A percentile compares a stretch with the other conserved stretches of the same genome.
These are phyloP conservation scores for Nitzschia palea DNA, from an alignment of 108 stramenopile genomes.

Conservation along the genomic window DNA sequence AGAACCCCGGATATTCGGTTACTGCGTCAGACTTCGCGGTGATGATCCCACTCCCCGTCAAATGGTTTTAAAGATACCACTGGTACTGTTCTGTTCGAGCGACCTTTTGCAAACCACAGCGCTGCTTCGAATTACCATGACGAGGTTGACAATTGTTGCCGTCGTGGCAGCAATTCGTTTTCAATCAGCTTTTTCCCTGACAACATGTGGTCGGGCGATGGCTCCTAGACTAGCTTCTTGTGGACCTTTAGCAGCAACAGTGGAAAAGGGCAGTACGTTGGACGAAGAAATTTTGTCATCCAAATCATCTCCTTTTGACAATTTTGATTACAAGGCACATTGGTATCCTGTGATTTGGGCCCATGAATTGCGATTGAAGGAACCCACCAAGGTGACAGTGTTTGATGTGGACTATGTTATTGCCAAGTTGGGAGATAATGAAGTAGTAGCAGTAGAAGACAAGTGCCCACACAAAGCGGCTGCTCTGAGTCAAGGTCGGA, in stretches of 20 bases:
- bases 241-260: not conserved
- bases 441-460: conserved; percentile 52
- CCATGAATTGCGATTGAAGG: conserved; percentile 48
- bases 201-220: no score
- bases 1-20: no score
- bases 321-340: conserved; percentile 56
- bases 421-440: conserved; percentile 26
- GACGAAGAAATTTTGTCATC: not conserved
- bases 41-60: no score
- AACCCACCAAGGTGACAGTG: conserved; percentile 58
- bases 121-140: no score
- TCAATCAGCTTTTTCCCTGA: no score
- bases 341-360: conserved; percentile 75
- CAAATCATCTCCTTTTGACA: conserved; percentile 21
- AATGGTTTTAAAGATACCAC: no score
- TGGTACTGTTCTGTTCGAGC: no score
- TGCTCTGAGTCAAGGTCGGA: conserved; percentile 58
- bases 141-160: no score
- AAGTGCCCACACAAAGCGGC: conserved; percentile 68
- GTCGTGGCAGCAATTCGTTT: no score
- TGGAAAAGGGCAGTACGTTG: not conserved
- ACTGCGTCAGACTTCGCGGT: no score
- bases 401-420: conserved; percentile 77
- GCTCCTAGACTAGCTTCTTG: no score
- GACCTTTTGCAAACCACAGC: no score